Evolutionary conservation across 2,329 filamentous ascomycete genomes (phyloP), one percentile per base, ranked within the genome.

Genomic region (Exophiala spinifera): DNA sequence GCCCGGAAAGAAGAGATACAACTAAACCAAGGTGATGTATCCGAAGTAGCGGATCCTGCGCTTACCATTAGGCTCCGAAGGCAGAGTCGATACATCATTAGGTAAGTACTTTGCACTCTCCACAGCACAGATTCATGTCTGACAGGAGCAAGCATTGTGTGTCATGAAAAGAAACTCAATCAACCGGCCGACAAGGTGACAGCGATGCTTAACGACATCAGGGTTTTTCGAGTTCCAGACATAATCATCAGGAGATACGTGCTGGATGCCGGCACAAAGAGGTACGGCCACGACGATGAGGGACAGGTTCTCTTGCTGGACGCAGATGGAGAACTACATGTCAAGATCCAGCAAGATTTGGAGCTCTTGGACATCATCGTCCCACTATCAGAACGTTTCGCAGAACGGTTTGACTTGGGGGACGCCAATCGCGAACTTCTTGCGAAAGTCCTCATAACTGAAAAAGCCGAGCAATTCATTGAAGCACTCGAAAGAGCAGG

Each of bases 401-500:
- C 46, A 11, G 51, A 53, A 34, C 39, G 21, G 34, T 53, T 53
- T 44, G 31, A 43, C 21, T 33, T 53, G 21, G 39, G 36, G 15
- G 17, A 53, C 44, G 33, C 44, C 23, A 49, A 25, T 44, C 51
- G 46, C 14, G 46, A 43, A 49, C 51, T 53, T 49, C 33, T 53
- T 40, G 19, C 17, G 39, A 53, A 49, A 42, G 51, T 53, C 28
- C 51, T 53, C 20, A 47, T 44, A 19, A 53, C 45, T 11, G 45
- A 49, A 36, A 53, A 42, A 49, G 51, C 43, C 34, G 51, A 53
- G 36, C 51, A 53, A 31, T 49, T 53, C 20, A 28, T 49, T 19
- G 51, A 53, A 49, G 20, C 7, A 34, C 51, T 53, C 17, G 51
- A 53, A 42, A 53, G 51, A 49, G 51, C 51, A 40, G 51, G 51